Base-by-base conservation (phyloP, 352 stramenopile genomes). In the Thraustochytrium sp. region DNA sequence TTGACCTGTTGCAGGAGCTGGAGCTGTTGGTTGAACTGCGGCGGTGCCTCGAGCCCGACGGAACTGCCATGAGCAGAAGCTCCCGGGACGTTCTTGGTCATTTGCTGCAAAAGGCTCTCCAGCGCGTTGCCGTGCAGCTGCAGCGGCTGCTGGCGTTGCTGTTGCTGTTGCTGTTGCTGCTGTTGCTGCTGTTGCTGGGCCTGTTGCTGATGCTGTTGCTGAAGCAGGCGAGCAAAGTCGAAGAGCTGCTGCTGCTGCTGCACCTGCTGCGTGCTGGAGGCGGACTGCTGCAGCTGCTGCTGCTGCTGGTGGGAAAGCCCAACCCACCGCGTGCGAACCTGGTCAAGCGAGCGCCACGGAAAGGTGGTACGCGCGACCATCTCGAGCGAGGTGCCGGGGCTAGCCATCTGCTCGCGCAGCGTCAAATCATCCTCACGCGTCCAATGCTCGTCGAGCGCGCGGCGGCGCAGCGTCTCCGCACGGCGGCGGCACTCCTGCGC, bases 1-100 rank as follows among this genome's bases (percentile, higher is more conserved):
- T 48, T 46, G 68, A 55, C 76, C n/a, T 72, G 44, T 46, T 80
- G 44, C 2, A 80, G 31, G 11, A 77, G 31, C 42, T 77, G 21
- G 16, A 77, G n/a, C 49, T 77, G 65, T 2, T 54, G 49, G 18
- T 23, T 23, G 49, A 55, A 26, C 49, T 16, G 21, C 16, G 51
- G 5, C 21, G 21, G 16, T 13, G 51, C 51, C 26, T 59, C 51
- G 51, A 59, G 51, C n/a, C 61, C 26, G 61, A 73, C 16, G 18
- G 40, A 21, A 44, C 9, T 46, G 61, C 9, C 61, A 55, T 55
- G 18, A 23, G 18, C 26, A 26, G 18, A 18, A 18, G 26, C 49
- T 23, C 18, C 26, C 49, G 49, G 18, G 18, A 26, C 26, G 18
- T 73, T 16, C 2, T 73, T 16, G 18, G 23, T 16, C 36, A 29